phyloP scores from a whole-genome alignment of 345 rosid genomes.

The Salix viminalis region DNA sequence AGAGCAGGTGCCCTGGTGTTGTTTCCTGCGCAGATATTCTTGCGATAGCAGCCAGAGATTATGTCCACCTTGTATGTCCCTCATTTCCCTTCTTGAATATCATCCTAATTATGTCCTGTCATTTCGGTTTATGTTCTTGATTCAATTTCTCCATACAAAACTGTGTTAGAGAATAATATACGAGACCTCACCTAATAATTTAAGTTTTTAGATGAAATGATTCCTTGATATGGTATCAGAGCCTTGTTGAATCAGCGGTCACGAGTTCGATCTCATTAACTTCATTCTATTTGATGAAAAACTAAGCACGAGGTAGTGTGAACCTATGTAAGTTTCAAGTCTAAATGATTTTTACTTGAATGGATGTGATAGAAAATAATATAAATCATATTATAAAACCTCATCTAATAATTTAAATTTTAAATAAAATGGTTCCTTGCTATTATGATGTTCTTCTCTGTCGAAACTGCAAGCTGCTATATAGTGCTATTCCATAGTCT shows the following conservation, averaged over 20 bases:
- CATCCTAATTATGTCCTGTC: not conserved
- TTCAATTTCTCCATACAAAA: not conserved
- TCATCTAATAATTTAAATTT: too few relatives aligned
- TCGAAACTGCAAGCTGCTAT: not conserved
- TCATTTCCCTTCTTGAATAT: not conserved
- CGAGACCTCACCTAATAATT: too few relatives aligned
- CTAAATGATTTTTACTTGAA: too few relatives aligned
- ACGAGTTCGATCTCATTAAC: too few relatives aligned
- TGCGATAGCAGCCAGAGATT: conserved; percentile 83
- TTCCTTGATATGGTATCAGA: too few relatives aligned
- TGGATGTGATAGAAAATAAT: rapidly evolving
- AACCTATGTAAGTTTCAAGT: rapidly evolving
- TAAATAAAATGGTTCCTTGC: rapidly evolving
- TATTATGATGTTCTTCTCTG: not conserved
- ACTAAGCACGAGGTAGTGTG: too few relatives aligned
- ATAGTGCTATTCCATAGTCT: not conserved
- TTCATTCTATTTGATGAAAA: too few relatives aligned
- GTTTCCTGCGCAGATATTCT: conserved; percentile 91
- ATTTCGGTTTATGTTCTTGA: not conserved
- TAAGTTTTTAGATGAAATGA: too few relatives aligned
- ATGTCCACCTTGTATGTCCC: conserved; percentile 47
- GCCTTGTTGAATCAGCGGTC: too few relatives aligned
- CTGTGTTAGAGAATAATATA: too few relatives aligned
- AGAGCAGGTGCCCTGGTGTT: conserved; percentile 69
- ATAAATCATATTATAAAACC: too few relatives aligned